Conservation (phyloP, 2,329 filamentous ascomycete genomes). For the Trichoderma harzianum region DNA sequence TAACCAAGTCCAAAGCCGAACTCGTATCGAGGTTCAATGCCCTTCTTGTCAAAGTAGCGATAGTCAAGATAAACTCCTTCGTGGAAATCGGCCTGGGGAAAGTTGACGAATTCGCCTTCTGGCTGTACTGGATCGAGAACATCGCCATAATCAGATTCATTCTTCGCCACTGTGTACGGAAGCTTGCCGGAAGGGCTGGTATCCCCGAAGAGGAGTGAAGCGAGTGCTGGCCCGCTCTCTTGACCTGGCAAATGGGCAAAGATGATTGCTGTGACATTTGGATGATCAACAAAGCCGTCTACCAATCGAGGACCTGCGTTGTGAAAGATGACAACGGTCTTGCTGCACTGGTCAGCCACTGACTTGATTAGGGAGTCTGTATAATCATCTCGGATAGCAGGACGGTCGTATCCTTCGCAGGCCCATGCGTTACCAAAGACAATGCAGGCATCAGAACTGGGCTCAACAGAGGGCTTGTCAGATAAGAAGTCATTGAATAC, state of each 20-base stretch:
- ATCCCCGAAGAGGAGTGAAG: constrained; percentile 56
- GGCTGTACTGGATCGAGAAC: constrained; percentile 40
- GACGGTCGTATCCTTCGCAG: constrained; percentile 66
- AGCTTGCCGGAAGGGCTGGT: constrained; percentile 55
- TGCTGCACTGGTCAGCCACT: constrained; percentile 57
- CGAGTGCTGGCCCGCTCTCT: constrained; percentile 55
- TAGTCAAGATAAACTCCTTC: constrained; percentile 55
- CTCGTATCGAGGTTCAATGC: constrained; percentile 50
- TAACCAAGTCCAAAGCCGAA: constrained; percentile 58
- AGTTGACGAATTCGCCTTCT: constrained; percentile 49
- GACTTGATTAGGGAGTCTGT: constrained; percentile 55
- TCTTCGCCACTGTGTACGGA: constrained; percentile 59
- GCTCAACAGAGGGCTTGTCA: constrained; percentile 46
- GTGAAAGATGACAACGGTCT: constrained; percentile 63
- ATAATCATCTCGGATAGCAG: constrained; percentile 62
- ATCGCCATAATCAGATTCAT: constrained; percentile 53
- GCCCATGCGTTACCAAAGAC: constrained; percentile 67
- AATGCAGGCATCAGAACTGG: constrained; percentile 60
- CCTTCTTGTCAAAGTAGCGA: constrained; percentile 48
- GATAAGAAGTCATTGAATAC: constrained; percentile 58
- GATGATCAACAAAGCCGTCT: constrained; percentile 59
- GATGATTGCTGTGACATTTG: constrained; percentile 62
- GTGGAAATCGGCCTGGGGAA: constrained; percentile 50
- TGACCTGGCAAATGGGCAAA: constrained; percentile 64
- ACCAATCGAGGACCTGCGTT: constrained; percentile 60